Conservation (phyloP, 1,139 yeast genomes). For the Magnusiomyces fungicola region DNA sequence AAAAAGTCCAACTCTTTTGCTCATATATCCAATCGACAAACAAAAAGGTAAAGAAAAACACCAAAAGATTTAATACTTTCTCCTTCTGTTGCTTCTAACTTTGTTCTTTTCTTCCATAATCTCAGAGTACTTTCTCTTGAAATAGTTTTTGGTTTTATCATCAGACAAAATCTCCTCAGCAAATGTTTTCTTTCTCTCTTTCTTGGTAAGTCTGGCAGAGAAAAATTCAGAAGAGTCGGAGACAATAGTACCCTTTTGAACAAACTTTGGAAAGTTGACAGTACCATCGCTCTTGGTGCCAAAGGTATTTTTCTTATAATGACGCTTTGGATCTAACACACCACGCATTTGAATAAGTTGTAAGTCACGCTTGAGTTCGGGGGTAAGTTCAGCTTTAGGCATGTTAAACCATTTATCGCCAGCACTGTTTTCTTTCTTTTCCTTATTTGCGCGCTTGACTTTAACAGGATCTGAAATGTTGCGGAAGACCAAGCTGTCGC, state of each 20-base stretch:
- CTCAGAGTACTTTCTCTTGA: slow-evolving; percentile 75
- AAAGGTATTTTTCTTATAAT: slow-evolving; percentile 85
- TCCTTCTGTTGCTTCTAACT: not conserved
- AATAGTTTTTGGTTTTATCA: slow-evolving; percentile 61
- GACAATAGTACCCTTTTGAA: slow-evolving; percentile 82
- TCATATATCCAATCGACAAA: too few relatives aligned
- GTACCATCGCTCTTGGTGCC: slow-evolving; percentile 30
- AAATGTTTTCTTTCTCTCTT: slow-evolving; percentile 67
- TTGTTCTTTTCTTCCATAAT: slow-evolving; percentile 54
- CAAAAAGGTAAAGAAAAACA: too few relatives aligned
- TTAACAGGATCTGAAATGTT: slow-evolving; percentile 47
- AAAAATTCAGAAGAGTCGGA: slow-evolving; percentile 77
- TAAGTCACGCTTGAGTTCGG: slow-evolving; percentile 67
- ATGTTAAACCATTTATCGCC: slow-evolving; percentile 75
- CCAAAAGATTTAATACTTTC: slow-evolving; percentile 6
- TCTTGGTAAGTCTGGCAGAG: slow-evolving; percentile 60
- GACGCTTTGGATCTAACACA: slow-evolving; percentile 92
- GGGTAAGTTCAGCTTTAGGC: slow-evolving; percentile 73
- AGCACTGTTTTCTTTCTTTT: slow-evolving; percentile 34
- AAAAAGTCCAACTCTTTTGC: too few relatives aligned
- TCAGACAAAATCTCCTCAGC: slow-evolving; percentile 79
- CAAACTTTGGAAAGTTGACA: slow-evolving; percentile 50
- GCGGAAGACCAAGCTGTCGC: slow-evolving; percentile 22
- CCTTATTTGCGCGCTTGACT: slow-evolving; percentile 22
- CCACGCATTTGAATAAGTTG: slow-evolving; percentile 75